Evolutionary conservation across 768 basidiomycete species (phyloP).

Genomic region (Russula vinacea): DNA sequence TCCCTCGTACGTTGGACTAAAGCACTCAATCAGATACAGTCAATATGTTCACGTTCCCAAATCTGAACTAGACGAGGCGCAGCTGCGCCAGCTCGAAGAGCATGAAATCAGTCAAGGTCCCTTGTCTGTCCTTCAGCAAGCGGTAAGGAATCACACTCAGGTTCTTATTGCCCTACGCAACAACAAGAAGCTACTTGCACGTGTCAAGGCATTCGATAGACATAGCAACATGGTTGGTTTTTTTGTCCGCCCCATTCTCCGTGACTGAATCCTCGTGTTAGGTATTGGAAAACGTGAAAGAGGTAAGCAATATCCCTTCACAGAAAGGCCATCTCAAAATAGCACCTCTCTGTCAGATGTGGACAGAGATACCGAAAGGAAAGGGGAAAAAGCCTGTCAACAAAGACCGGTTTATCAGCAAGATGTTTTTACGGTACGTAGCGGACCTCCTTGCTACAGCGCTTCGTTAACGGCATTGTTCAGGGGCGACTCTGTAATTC

Average conservation of each 20-base stretch:
- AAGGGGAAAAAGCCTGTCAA: conserved; percentile 99
- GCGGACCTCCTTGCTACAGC: conserved; percentile 18
- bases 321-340: neutral
- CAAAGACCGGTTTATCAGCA: conserved; percentile 99
- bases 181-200: conserved; percentile 94
- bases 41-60: conserved; percentile 97
- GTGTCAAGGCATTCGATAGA: conserved; percentile 97
- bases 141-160: conserved; percentile 96
- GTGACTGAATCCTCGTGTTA: conserved; percentile 36
- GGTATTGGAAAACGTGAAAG: conserved; percentile 98
- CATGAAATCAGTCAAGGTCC: conserved; percentile 99
- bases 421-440: conserved; percentile 93
- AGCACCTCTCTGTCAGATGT: conserved; percentile 66
- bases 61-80: conserved; percentile 95
- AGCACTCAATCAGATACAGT: conserved; percentile 43
- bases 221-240: conserved; percentile 93
- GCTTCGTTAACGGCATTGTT: conserved; percentile 21
- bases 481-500: conserved; percentile 96
- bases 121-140: conserved; percentile 91
- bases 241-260: conserved; percentile 3
- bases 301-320: conserved; percentile 47
- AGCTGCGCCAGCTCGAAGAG: conserved; percentile 93
- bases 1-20: neutral
- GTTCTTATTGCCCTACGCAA: conserved; percentile 95
- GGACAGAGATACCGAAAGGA: conserved; percentile 97